A percentile compares a stretch with the other conserved stretches of the same genome.
These are phyloP conservation scores for Curvularia hawaiiensis DNA, from an alignment of 2,329 filamentous ascomycete species.

Conservation along the genomic window DNA sequence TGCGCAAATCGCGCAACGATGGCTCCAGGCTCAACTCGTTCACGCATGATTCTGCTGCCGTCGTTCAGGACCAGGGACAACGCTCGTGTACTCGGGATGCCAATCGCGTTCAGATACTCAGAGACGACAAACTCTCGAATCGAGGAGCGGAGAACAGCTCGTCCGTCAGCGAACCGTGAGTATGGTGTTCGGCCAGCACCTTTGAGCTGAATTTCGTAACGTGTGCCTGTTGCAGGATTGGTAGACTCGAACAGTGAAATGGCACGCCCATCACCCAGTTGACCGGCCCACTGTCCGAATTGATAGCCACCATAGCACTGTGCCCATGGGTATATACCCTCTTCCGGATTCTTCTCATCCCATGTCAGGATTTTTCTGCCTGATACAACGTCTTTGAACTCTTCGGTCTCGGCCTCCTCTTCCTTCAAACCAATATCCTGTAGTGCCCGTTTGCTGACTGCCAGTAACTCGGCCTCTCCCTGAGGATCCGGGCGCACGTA, in stretches of 20 bases:
- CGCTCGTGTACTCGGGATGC: conserved; percentile 85
- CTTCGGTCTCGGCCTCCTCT: conserved; percentile 70
- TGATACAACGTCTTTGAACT: conserved; percentile 77
- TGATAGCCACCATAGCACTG: conserved; percentile 89
- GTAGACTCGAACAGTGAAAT: conserved; percentile 93
- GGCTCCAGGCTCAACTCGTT: conserved; percentile 84
- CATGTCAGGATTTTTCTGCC: conserved; percentile 85
- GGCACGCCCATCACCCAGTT: conserved; percentile 91
- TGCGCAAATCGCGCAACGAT: conserved; percentile 93
- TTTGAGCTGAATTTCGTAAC: conserved; percentile 93
- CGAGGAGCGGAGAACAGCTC: conserved; percentile 88
- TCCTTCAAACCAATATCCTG: conserved; percentile 76
- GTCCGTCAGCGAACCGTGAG: conserved; percentile 93
- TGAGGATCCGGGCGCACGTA: conserved; percentile 83
- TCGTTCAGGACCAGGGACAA: conserved; percentile 78
- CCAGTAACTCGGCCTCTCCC: conserved; percentile 77
- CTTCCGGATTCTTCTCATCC: conserved; percentile 61
- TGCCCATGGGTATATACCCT: conserved; percentile 90
- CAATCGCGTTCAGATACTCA: conserved; percentile 83
- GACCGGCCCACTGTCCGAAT: conserved; percentile 86
- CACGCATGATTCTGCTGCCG: conserved; percentile 68
- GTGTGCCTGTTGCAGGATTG: conserved; percentile 70
- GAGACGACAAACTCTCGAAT: conserved; percentile 94
- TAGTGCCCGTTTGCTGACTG: conserved; percentile 78
- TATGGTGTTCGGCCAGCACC: conserved; percentile 94